These are phyloP conservation scores for Gossypium bickii DNA, from an alignment of 345 rosid species.

Conservation along the genomic window DNA sequence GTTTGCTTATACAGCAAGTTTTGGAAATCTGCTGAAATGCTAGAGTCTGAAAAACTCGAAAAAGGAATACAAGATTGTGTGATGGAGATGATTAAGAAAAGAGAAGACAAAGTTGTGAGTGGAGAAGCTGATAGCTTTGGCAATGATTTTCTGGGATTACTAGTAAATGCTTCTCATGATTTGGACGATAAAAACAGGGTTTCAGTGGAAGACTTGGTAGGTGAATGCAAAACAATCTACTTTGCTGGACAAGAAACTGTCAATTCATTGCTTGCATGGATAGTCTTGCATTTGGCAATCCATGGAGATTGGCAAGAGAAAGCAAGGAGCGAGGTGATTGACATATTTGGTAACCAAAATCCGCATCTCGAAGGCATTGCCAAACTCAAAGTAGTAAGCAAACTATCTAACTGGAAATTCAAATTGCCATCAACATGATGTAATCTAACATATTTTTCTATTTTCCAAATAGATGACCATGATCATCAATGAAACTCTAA, in stretches of 20 bases:
- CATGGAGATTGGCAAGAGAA: slow-evolving; percentile 44
- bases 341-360: slow-evolving; percentile 19
- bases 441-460: background rate
- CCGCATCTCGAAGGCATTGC: slow-evolving; percentile 29
- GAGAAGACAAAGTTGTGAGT: slow-evolving; percentile 17
- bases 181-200: slow-evolving; percentile 21
- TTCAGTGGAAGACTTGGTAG: slow-evolving; percentile 31
- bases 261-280: slow-evolving; percentile 33
- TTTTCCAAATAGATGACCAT: background rate
- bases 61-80: slow-evolving; percentile 12
- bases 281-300: slow-evolving; percentile 34
- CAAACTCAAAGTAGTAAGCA: slow-evolving; percentile 34
- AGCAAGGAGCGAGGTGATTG: slow-evolving; percentile 30
- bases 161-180: slow-evolving; percentile 24
- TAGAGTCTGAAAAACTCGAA: background rate
- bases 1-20: background rate
- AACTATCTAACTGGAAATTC: background rate
- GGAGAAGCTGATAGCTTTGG: slow-evolving; percentile 18
- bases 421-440: background rate
- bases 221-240: slow-evolving; percentile 41
- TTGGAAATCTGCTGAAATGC: background rate
- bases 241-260: slow-evolving; percentile 38
- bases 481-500: background rate
- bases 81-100: slow-evolving; percentile 23
- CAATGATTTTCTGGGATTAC: slow-evolving; percentile 31